phyloP scores from a whole-genome alignment of 441 rosid genomes.

The Gossypium aridum region DNA sequence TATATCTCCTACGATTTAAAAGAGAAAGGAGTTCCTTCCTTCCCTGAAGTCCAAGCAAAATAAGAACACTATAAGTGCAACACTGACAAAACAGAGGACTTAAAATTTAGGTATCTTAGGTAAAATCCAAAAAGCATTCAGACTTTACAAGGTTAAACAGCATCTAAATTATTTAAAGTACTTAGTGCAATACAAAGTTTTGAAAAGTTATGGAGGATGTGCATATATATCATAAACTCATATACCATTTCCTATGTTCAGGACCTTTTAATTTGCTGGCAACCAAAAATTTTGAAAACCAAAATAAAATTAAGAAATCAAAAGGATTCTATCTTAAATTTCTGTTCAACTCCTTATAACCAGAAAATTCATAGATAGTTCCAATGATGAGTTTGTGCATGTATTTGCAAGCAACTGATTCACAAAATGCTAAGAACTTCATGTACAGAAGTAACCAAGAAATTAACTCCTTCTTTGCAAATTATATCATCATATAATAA shows the following conservation, averaged over 20 bases:
- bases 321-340: neutral
- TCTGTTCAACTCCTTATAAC: neutral
- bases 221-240: neutral
- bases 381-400: neutral
- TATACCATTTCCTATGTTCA: neutral
- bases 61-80: neutral
- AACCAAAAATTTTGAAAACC: neutral
- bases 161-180: neutral
- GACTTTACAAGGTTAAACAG: neutral
- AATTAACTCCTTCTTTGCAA: neutral
- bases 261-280: neutral
- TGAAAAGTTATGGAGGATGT: neutral
- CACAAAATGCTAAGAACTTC: neutral
- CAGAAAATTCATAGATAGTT: neutral
- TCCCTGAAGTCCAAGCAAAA: slow-evolving; percentile 37
- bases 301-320: neutral
- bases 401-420: neutral
- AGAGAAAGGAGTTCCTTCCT: slow-evolving; percentile 86
- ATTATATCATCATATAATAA: neutral
- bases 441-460: neutral
- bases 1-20: slow-evolving; percentile 65
- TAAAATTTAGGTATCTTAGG: neutral
- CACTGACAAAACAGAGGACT: neutral
- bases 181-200: neutral
- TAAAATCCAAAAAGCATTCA: neutral